A percentile compares a stretch with the other conserved stretches of the same genome.
Evolutionary conservation across 805 yeast species (phyloP).

Genomic region (Lachancea meyersii): DNA sequence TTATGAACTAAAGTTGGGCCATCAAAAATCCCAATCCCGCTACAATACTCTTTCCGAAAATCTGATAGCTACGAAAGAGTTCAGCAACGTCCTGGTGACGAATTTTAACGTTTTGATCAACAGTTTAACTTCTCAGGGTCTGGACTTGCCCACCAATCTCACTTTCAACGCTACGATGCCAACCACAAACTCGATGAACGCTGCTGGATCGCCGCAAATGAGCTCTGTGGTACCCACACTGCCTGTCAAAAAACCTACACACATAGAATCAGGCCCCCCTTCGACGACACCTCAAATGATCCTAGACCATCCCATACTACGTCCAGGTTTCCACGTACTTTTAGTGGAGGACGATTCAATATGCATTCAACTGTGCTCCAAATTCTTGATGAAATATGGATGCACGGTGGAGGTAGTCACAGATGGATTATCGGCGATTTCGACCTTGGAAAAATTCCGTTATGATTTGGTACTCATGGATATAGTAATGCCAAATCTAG

Average conservation of each 20-base stretch:
- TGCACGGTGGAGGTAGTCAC: conserved; percentile 89
- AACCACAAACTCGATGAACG: conserved; percentile 1
- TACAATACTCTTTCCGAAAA: conserved; percentile 61
- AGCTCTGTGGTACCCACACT: conserved; percentile 10
- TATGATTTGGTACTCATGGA: conserved; percentile 81
- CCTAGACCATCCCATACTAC: conserved; percentile 15
- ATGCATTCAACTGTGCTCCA: conserved; percentile 75
- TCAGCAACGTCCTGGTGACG: conserved; percentile 50
- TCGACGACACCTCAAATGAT: conserved; percentile 4
- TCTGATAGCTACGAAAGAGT: conserved; percentile 48
- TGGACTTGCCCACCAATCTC: conserved; percentile 50
- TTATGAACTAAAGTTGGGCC: conserved; percentile 29
- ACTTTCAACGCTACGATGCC: conserved; percentile 41
- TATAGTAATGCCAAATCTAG: conserved; percentile 81
- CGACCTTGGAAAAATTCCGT: conserved; percentile 60
- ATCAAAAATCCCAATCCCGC: conserved; percentile 44
- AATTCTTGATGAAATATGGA: conserved; percentile 79
- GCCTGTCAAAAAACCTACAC: neutral
- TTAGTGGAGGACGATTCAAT: conserved; percentile 77
- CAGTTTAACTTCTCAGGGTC: conserved; percentile 51
- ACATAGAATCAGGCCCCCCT: conserved; percentile 4
- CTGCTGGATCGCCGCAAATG: conserved; percentile 7
- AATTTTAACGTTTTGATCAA: conserved; percentile 46
- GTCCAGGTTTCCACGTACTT: conserved; percentile 57
- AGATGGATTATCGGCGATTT: conserved; percentile 86